These are phyloP conservation scores for Chlamydomonas schloesseri DNA, from an alignment of 139 green algal genomes.

Conservation along the genomic window DNA sequence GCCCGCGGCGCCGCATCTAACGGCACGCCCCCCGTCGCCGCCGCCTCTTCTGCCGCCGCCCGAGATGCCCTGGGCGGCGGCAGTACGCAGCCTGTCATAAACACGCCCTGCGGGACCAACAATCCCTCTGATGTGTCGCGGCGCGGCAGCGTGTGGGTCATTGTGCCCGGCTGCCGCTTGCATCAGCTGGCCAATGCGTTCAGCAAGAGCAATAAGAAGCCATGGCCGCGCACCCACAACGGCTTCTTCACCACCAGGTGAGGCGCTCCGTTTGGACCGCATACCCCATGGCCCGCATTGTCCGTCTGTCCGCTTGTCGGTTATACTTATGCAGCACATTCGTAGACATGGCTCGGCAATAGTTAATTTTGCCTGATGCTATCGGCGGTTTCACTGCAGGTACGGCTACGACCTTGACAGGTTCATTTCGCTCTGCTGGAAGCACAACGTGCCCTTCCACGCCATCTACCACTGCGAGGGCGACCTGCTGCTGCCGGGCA, in stretches of 20 bases:
- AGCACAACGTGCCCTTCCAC: conserved; percentile 33
- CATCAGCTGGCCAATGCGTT: conserved; percentile 20
- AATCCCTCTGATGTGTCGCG: no score
- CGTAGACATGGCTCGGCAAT: no score
- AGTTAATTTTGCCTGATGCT: no score
- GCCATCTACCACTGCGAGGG: conserved; percentile 31
- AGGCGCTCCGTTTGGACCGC: no score
- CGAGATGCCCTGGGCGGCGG: neutral
- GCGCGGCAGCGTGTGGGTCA: conserved; percentile 30
- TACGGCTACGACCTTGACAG: conserved; percentile 31
- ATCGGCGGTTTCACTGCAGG: no score
- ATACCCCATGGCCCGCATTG: no score
- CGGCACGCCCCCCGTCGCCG: neutral
- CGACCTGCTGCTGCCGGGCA: conserved; percentile 41
- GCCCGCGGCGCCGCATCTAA: neutral
- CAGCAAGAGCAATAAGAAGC: neutral
- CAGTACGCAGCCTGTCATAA: neutral
- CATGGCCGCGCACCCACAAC: conserved; percentile 36
- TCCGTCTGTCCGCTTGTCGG: no score
- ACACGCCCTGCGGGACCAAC: neutral
- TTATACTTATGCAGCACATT: no score
- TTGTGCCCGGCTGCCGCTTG: conserved; percentile 32
- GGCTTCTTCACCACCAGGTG: conserved; percentile 20
- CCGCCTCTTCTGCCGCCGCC: neutral
- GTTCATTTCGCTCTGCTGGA: conserved; percentile 7